Evolutionary conservation across 2,329 filamentous ascomycete genomes (phyloP), one percentile per base, ranked within the genome.

Genomic region (Davidsoniella australis): DNA sequence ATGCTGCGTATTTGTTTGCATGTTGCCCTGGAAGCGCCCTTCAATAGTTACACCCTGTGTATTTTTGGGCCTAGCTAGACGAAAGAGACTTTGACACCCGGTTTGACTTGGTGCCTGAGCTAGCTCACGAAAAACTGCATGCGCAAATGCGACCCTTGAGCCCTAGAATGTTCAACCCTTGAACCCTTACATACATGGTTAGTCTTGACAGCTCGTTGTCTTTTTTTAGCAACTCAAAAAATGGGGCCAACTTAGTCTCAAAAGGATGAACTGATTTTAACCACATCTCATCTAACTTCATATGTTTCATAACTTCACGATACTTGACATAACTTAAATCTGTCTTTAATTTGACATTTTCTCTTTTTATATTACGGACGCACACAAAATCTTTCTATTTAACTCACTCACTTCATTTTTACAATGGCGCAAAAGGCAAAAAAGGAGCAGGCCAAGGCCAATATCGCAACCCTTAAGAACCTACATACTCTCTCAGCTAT

Each of bases 401-500:
- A 24, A 33, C 16, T 20, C 16, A 23, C 18, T n/a, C 38, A 26
- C 6, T 38, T 8, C 8, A n/a, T 43, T 38, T n/a, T n/a, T 18
- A 42, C 47, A 54, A 78, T 78, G 75, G 75, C 75, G 26, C 74
- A 78, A 59, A 78, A 78, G 60, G 75, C 75, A 50, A 75, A 75
- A 60, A 78, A 78, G 58, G 74, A 77, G 58, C 66, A 67, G 54
- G 91, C 91, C 51, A 82, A 82, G 57, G 77, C 82, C 66, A 96
- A 96, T 64, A 70, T 76, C 43, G 69, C 76, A 33, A 72, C 82
- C 41, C 78, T 98, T 43, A 84, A 82, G 61, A 85, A 79, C 60
- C 85, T 91, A 23, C 89, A 94, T 63, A 68, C 85, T 49, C 82
- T 83, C 54, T 80, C 85, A 42, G 68, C 85, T 54, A 60, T 68